These are phyloP conservation scores for Eucalyptus brandiana DNA, from an alignment of 345 rosid genomes.

Conservation along the genomic window DNA sequence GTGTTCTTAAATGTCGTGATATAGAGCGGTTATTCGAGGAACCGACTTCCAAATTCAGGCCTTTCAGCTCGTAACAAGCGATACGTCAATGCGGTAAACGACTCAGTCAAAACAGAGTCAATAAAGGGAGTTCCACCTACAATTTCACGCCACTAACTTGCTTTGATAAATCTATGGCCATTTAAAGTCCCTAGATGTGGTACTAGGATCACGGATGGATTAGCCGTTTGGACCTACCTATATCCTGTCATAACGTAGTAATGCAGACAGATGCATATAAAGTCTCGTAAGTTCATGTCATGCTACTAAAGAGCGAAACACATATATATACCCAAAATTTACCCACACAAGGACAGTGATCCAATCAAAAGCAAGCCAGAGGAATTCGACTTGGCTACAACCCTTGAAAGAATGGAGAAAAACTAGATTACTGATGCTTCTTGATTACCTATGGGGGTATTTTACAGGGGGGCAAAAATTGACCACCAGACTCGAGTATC, in stretches of 20 bases:
- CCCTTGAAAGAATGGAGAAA: background rate
- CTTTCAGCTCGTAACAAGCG: background rate
- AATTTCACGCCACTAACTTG: background rate
- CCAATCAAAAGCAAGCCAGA: background rate
- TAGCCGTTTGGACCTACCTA: background rate
- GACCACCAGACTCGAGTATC: background rate
- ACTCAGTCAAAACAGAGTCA: background rate
- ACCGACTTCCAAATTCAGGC: background rate
- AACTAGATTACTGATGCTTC: background rate
- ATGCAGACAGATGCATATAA: background rate
- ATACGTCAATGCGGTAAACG: background rate
- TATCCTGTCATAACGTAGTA: background rate
- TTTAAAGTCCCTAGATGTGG: background rate
- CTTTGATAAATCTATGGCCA: background rate
- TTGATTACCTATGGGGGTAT: background rate
- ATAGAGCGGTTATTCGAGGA: background rate
- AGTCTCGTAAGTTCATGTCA: background rate
- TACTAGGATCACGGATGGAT: background rate
- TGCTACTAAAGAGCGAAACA: background rate
- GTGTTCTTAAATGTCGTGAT: too few species aligned
- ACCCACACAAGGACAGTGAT: background rate
- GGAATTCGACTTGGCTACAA: background rate
- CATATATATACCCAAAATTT: background rate
- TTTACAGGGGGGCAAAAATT: background rate
- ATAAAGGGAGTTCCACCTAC: background rate